A percentile compares a stretch with the other conserved stretches of the same genome.
Evolutionary conservation across 208 protist species (phyloP).

Genomic region (Crithidia expoeki): DNA sequence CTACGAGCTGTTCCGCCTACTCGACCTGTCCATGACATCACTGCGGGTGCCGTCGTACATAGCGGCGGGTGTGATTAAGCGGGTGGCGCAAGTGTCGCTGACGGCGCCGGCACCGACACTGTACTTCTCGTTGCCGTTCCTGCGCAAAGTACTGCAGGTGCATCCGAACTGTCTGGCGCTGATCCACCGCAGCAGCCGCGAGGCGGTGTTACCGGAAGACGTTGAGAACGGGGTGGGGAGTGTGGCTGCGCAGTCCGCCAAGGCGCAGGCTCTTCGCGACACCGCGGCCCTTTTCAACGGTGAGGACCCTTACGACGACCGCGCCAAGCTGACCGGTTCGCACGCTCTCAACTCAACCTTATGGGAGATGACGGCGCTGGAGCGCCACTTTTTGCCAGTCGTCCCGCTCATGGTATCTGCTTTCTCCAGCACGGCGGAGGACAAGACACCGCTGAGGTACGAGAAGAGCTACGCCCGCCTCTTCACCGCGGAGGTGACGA

Average conservation of each 20-base stretch:
- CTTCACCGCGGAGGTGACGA: conserved; percentile 83
- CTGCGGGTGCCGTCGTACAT: conserved; percentile 84
- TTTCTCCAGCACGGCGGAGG: conserved; percentile 79
- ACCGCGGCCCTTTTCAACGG: conserved; percentile 79
- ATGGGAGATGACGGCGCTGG: conserved; percentile 89
- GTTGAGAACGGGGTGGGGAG: conserved; percentile 15
- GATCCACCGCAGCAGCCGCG: conserved; percentile 82
- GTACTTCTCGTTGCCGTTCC: conserved; percentile 88
- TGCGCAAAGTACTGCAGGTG: conserved; percentile 83
- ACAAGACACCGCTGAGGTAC: conserved; percentile 82
- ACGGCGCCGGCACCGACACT: conserved; percentile 76
- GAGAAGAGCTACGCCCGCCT: conserved; percentile 88
- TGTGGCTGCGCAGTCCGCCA: conserved; percentile 27
- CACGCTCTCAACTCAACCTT: conserved; percentile 81
- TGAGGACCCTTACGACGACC: conserved; percentile 76
- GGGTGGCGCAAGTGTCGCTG: conserved; percentile 64
- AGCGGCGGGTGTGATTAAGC: conserved; percentile 83
- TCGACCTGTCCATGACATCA: conserved; percentile 86
- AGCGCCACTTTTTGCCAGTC: conserved; percentile 83
- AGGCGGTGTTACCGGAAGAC: conserved; percentile 61
- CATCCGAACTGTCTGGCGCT: conserved; percentile 88
- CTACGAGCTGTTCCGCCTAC: conserved; percentile 84
- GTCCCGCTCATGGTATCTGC: conserved; percentile 88
- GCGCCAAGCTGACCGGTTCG: conserved; percentile 38
- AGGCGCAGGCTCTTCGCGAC: conserved; percentile 45